phyloP scores from a whole-genome alignment of 2,329 filamentous ascomycete genomes.

The Alternaria consortialis region DNA sequence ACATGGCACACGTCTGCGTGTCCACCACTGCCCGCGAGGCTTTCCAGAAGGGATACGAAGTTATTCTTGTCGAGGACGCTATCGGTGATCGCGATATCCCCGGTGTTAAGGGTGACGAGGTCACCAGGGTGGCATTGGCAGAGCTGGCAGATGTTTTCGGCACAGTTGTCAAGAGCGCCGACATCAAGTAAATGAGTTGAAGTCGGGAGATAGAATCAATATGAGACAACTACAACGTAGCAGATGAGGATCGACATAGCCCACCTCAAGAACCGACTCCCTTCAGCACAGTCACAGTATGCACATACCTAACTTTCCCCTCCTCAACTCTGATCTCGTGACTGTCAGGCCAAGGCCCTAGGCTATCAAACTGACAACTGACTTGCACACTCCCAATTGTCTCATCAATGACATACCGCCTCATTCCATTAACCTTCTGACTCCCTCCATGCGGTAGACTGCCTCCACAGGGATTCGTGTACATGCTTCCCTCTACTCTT shows the following conservation, averaged over 20 bases:
- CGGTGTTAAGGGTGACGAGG: constrained; percentile 64
- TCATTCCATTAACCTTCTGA: constrained; percentile 37
- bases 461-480: constrained; percentile 38
- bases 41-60: constrained; percentile 69
- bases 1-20: constrained; percentile 73
- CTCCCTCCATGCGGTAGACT: constrained; percentile 36
- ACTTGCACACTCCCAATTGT: constrained; percentile 40
- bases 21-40: constrained; percentile 70
- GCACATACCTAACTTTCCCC: constrained; percentile 45
- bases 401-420: constrained; percentile 45
- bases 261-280: constrained; percentile 3
- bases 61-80: constrained; percentile 68
- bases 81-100: constrained; percentile 74
- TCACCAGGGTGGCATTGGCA: constrained; percentile 60
- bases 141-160: constrained; percentile 72
- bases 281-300: constrained; percentile 41
- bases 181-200: constrained; percentile 52
- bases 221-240: background rate
- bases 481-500: constrained; percentile 37
- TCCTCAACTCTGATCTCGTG: constrained; percentile 40
- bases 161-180: constrained; percentile 64
- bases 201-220: background rate
- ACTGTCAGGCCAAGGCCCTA: constrained; percentile 40
- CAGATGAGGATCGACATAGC: too few relatives aligned
- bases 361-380: constrained; percentile 42